Evolutionary conservation across 2,329 filamentous ascomycete species (phyloP).

Genomic region (Neofusicoccum umdonicola): DNA sequence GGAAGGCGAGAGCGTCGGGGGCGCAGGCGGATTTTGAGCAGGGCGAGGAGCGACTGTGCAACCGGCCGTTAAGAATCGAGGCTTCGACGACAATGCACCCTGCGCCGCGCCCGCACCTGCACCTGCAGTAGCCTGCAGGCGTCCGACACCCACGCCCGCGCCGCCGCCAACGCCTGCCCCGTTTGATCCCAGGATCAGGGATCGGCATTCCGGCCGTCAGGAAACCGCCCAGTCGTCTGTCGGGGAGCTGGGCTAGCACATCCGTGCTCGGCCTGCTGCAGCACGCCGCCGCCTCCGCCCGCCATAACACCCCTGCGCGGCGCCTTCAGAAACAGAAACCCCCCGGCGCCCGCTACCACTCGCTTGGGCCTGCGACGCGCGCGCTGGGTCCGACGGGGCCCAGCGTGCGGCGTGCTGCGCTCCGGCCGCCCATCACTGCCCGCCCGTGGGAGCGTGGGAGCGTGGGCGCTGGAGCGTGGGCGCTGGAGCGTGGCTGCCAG

Average conservation of each 20-base stretch:
- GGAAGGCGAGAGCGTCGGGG: constrained; percentile 6
- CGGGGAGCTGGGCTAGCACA: constrained; percentile 10
- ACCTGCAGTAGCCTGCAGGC: constrained; percentile 5
- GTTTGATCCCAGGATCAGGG: constrained; percentile 14
- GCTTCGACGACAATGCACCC: not conserved
- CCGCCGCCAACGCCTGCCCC: constrained; percentile 10
- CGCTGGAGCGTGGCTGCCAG: constrained; percentile 9
- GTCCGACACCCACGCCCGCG: constrained; percentile 1
- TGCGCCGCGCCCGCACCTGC: not conserved
- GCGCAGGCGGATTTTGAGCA: constrained; percentile 11
- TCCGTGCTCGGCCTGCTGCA: constrained; percentile 4
- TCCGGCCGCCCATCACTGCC: not conserved
- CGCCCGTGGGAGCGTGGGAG: no score
- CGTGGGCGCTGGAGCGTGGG: not conserved
- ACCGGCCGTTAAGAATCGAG: constrained; percentile 14
- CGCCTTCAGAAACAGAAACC: constrained; percentile 1
- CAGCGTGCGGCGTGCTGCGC: not conserved
- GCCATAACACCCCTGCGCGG: not conserved
- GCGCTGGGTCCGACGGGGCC: not conserved
- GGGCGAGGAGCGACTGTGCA: constrained; percentile 1
- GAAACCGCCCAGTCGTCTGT: constrained; percentile 6
- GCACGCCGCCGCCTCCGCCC: constrained; percentile 2
- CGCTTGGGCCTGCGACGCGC: not conserved
- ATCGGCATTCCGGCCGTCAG: constrained; percentile 10
- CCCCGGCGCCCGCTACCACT: not conserved